Base-by-base conservation (phyloP, 2,329 filamentous ascomycete species). In the Cladosporium sp. region DNA sequence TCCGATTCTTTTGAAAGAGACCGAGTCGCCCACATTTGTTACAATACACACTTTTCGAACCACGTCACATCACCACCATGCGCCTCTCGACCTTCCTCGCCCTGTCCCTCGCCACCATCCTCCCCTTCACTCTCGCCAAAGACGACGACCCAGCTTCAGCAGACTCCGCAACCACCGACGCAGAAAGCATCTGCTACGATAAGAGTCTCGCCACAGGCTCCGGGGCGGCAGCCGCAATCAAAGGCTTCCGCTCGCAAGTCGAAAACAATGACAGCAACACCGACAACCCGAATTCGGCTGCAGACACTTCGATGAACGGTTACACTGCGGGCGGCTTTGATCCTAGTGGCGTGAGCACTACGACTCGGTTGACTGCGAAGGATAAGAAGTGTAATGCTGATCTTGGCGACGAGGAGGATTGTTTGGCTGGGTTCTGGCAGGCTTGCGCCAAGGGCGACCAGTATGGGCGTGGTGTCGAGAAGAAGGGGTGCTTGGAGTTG, bases 251-350 rank as follows among this genome's bases (percentile, higher is more conserved):
- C 32, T 28, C 25, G 2, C 52, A 55, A 47, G 34, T 55, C 20
- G 52, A 55, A 6, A 47, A 55, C 20, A 47, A 28, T 10, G 52
- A 55, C 32, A 47, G 40, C 40, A 19, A 55, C 13, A 55, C n/a
- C 9, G 40, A 47, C 40, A 55, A 55, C 15, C 52, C 52, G 4
- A 37, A 19, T 2, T 44, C 40, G 19, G 52, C 34, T 4, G 40
- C 19, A 1, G 52, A 55, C 19, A 55, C 39, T 45, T 34, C 52
- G 3, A 34, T 55, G 39, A 55, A 55, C 12, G 52, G 52, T 2
- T 55, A 55, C 22, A 47, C 39, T 7, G 52, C 52, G 3, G 52
- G 52, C 3, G 52, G 52, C 1, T 55, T 55, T 28, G 52, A 55
- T 17, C 52, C 52, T 6, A 55, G 52, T 34, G 40, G 40, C 4